A percentile compares a stretch with the other conserved stretches of the same genome.
Evolutionary conservation across 2,329 filamentous ascomycete species (phyloP).

Genomic region (Aspergillus cejpii): DNA sequence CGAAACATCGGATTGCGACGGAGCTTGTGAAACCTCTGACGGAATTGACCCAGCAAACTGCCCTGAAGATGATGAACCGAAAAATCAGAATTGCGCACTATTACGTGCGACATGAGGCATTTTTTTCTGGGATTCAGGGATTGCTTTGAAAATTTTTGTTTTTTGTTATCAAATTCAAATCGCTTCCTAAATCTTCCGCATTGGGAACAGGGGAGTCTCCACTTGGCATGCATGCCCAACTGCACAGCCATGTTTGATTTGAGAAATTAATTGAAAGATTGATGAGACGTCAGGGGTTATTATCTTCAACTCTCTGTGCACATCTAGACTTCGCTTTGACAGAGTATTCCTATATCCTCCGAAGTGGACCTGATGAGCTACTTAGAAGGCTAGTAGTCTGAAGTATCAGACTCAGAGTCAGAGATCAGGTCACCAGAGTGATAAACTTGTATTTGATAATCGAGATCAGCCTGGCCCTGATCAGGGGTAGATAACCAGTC

Average conservation of each 20-base stretch:
- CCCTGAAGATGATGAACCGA: neutral
- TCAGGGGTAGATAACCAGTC: neutral
- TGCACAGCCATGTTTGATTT: neutral
- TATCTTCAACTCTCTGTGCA: too few relatives aligned
- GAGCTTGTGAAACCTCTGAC: neutral
- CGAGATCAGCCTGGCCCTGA: neutral
- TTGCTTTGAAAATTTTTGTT: too few relatives aligned
- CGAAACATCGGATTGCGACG: neutral
- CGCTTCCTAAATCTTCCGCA: slow-evolving; percentile 15
- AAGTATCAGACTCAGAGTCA: too few relatives aligned
- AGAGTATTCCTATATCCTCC: slow-evolving; percentile 6
- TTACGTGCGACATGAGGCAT: neutral
- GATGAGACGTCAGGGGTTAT: neutral
- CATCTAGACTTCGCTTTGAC: slow-evolving; percentile 1
- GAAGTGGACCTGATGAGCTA: slow-evolving; percentile 4
- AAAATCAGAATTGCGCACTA: neutral
- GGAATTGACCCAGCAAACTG: neutral
- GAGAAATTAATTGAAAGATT: slow-evolving; percentile 3
- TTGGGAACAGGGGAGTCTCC: slow-evolving; percentile 6
- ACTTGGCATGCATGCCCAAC: slow-evolving; percentile 5
- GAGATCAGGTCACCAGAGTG: too few relatives aligned
- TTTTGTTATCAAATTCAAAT: slow-evolving; percentile 1
- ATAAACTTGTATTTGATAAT: too few relatives aligned
- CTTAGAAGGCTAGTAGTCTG: too few relatives aligned
- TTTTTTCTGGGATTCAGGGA: neutral